Conservation (phyloP, 352 stramenopile genomes). For the Pythium phragmiticola region DNA sequence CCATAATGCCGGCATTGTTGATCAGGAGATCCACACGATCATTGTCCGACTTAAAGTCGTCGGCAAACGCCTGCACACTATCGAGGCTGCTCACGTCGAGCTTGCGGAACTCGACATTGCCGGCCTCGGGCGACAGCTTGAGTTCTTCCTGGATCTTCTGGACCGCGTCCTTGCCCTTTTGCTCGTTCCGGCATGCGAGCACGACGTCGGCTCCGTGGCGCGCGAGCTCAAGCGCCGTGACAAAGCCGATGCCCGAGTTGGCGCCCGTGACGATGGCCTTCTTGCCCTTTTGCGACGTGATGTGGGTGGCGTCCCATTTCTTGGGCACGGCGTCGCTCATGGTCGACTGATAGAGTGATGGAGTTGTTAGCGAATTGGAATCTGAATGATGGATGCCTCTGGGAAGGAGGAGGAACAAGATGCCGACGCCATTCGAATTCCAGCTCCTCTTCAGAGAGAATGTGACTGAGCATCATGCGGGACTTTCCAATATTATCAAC, state of each 20-base stretch:
- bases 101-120: constrained; percentile 22
- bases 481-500: too few species aligned
- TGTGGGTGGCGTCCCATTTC: constrained; percentile 18
- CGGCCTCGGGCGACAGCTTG: constrained; percentile 32
- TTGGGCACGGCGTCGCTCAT: constrained; percentile 33
- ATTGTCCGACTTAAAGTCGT: constrained; percentile 17
- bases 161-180: constrained; percentile 37
- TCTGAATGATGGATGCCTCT: too few species aligned
- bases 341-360: background rate
- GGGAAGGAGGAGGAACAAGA: too few species aligned
- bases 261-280: constrained; percentile 78
- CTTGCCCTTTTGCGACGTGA: constrained; percentile 32
- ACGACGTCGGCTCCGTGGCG: constrained; percentile 59
- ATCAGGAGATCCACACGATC: constrained; percentile 32
- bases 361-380: background rate
- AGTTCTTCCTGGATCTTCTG: constrained; percentile 27
- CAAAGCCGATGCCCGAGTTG: constrained; percentile 80
- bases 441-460: too few species aligned
- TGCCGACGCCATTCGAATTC: too few species aligned
- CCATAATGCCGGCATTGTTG: constrained; percentile 31
- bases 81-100: constrained; percentile 28
- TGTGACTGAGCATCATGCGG: too few species aligned
- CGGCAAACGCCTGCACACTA: constrained; percentile 26
- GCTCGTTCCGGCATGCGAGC: constrained; percentile 47
- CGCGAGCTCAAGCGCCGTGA: constrained; percentile 59